A percentile compares a stretch with the other conserved stretches of the same genome.
phyloP scores from a whole-genome alignment of 2,329 filamentous ascomycete species.

The Cytospora mali region DNA sequence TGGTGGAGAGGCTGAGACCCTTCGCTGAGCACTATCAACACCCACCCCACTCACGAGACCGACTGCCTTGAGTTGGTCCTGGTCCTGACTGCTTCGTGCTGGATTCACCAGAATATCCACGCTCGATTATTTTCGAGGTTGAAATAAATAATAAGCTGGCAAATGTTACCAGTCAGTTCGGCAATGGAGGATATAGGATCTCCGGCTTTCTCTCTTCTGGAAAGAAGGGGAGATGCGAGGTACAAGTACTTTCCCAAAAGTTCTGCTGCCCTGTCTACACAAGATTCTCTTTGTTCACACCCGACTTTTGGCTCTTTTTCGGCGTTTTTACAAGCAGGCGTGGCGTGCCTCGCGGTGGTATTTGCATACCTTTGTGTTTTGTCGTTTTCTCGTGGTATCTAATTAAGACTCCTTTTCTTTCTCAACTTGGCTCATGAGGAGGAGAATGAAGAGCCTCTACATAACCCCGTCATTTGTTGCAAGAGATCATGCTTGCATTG shows the following conservation, averaged over 20 bases:
- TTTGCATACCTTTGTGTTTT: neutral
- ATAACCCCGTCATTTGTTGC: neutral
- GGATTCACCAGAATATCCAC: neutral
- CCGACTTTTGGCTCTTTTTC: neutral
- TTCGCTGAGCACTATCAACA: neutral
- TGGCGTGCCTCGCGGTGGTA: neutral
- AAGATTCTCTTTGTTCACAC: no score
- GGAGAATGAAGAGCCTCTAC: neutral
- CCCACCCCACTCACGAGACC: neutral
- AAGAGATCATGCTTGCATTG: neutral
- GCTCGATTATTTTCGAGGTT: neutral
- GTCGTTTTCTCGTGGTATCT: neutral
- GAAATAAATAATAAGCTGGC: neutral
- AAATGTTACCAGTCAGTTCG: neutral
- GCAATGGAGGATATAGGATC: neutral
- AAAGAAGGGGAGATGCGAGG: neutral
- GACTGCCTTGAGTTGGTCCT: neutral
- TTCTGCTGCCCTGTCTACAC: neutral
- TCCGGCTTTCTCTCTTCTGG: neutral
- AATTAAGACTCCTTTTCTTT: neutral
- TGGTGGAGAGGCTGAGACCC: neutral
- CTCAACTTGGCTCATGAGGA: neutral
- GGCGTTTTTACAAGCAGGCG: neutral
- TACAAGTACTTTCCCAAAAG: neutral
- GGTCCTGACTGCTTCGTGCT: neutral